phyloP scores from a whole-genome alignment of 78 protist genomes.

The Bodo saltans region DNA sequence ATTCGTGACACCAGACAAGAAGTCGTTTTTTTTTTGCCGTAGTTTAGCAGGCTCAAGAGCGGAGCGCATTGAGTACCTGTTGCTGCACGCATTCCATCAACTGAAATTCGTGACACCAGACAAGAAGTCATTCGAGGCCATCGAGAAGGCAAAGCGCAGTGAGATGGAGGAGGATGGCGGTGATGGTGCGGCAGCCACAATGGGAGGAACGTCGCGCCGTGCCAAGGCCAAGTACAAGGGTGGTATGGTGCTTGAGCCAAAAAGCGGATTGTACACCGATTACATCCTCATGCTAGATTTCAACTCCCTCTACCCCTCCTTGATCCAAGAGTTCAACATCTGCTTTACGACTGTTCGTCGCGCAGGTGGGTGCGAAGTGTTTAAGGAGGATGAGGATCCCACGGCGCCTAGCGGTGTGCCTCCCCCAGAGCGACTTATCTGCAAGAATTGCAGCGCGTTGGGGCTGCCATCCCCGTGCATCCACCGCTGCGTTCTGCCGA shows the following conservation, averaged over 20 bases:
- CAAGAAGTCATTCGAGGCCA: conserved; percentile 26
- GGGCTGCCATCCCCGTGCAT: conserved; percentile 37
- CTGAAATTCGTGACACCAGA: conserved; percentile 81
- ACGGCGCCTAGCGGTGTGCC: background rate
- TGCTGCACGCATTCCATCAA: conserved; percentile 85
- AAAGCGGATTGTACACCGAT: conserved; percentile 85
- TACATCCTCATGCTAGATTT: conserved; percentile 94
- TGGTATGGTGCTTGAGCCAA: conserved; percentile 93
- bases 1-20: conserved; percentile 83
- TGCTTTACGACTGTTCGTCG: conserved; percentile 94
- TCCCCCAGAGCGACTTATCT: background rate
- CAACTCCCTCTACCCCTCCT: conserved; percentile 98
- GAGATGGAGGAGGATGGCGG: background rate
- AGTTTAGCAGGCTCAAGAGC: conserved; percentile 84
- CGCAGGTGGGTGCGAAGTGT: background rate
- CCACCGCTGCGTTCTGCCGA: conserved; percentile 59
- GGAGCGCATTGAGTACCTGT: conserved; percentile 91
- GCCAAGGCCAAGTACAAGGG: conserved; percentile 59
- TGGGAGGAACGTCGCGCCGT: no score
- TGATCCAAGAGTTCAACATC: conserved; percentile 94
- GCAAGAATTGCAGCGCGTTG: conserved; percentile 27
- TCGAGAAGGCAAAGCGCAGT: background rate
- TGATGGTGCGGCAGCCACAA: no score
- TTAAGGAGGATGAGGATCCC: conserved; percentile 15
- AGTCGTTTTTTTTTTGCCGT: background rate